Evolutionary conservation across 495 filamentous ascomycete species (phyloP), one percentile per base, ranked within the genome.

Genomic region (Penicillium turbatum): DNA sequence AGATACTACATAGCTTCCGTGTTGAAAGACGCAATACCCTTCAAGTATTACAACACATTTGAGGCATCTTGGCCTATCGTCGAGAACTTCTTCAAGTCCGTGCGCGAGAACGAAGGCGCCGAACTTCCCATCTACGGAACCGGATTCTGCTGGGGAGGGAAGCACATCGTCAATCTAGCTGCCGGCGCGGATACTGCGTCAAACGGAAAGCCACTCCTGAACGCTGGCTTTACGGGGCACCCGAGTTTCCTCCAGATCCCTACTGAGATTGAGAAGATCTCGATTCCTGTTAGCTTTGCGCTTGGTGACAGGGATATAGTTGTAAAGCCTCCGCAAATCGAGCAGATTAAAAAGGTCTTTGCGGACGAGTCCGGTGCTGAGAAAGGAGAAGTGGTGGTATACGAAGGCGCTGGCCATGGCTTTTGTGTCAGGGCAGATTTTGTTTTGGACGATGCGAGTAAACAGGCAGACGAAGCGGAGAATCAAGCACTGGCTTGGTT

Each of bases 81-180:
- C 13, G 52, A 62, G 10, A 24, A 56, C 8, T 86, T 82, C 63
- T 63, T 84, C 58, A 46, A 62, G 50, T 53, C 68, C 2, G 47
- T 83, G 0, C 76, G 80, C 51, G 55, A 64, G 41, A 59, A 66
- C 13, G 63, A 67, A 48, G 62, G 51, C 39, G 53, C 62, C 4
- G 16, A 30, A 34, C 51, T 54, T 44, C 61, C 61, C 50, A 57
- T 85, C 40, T 78, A 75, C 27, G 71, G 69, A 1, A 76, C 79
- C 0, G 83, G 83, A 0, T 85, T 80, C 59, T 84, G 82, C 62
- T 85, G 80, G 82, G 82, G 82, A 31, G 83, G 81, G 2, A 76
- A 75, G 50, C 72, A 81, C 53, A 61, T 72, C 0, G 53, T 79
- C 5, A 53, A 67, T 15, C 67, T 83, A 6, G 69, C 72, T 4